Evolutionary conservation across 2,329 filamentous ascomycete species (phyloP).

Genomic region (Fusarium sp.): DNA sequence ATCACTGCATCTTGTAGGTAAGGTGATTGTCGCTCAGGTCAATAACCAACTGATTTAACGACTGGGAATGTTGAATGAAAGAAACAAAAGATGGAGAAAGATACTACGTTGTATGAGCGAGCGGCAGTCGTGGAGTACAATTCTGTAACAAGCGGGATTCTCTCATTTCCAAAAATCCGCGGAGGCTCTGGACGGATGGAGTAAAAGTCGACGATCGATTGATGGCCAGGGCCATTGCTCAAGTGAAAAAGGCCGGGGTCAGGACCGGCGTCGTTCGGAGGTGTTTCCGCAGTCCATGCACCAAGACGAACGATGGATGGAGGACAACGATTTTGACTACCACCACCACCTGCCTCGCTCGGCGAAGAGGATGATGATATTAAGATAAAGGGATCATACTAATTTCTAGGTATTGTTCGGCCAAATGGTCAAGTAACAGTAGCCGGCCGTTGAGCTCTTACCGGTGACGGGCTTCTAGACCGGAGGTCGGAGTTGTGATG

Average conservation of each 20-base stretch:
- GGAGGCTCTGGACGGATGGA: conserved; percentile 8
- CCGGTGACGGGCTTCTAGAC: conserved; percentile 4
- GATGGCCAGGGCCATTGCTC: not conserved
- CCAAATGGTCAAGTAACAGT: not conserved
- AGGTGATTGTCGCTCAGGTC: conserved; percentile 10
- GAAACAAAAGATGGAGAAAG: conserved; percentile 34
- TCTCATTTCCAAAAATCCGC: conserved; percentile 31
- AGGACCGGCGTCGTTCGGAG: conserved; percentile 24
- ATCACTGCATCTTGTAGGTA: conserved; percentile 4
- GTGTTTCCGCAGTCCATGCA: conserved; percentile 23
- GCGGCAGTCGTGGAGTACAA: not conserved
- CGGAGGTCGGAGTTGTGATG: conserved; percentile 20
- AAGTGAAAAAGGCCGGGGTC: conserved; percentile 25
- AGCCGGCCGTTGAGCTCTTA: conserved; percentile 3
- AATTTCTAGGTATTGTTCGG: conserved; percentile 22
- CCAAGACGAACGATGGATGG: not conserved
- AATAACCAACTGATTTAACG: conserved; percentile 19
- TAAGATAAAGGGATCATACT: conserved; percentile 15
- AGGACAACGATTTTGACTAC: not conserved
- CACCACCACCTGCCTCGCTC: conserved; percentile 15
- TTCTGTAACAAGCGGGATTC: conserved; percentile 19
- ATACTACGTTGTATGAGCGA: not conserved
- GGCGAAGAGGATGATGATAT: conserved; percentile 17
- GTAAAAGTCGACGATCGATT: not conserved
- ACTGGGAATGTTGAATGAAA: conserved; percentile 8